Percentiles rank a stretch among this genome's conserved stretches.
Conservation (phyloP, 139 green algal genomes). For the Spirogloea muscicola region DNA sequence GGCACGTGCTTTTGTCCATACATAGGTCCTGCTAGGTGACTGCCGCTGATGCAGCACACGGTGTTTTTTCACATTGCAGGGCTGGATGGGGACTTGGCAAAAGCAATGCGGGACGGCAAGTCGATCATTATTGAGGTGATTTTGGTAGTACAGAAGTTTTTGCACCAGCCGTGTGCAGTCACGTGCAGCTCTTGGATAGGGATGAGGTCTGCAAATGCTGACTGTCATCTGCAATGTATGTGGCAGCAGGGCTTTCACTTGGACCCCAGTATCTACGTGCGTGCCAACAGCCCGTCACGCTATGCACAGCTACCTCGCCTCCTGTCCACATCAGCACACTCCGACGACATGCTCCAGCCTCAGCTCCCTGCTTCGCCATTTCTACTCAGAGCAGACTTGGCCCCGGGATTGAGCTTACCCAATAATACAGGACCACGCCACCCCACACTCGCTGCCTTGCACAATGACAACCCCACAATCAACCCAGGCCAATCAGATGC, state of each 20-base stretch:
- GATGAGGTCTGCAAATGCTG: not conserved
- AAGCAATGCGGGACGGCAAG: conserved; percentile 82
- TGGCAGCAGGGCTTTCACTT: conserved; percentile 10
- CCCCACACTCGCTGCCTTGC: no score
- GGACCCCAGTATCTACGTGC: conserved; percentile 34
- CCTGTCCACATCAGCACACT: no score
- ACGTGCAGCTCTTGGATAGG: not conserved
- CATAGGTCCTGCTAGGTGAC: not conserved
- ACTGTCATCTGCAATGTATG: not conserved
- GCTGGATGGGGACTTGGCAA: conserved; percentile 76
- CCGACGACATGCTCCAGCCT: no score
- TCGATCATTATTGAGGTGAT: conserved; percentile 75
- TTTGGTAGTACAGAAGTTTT: not conserved
- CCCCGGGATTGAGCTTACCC: no score
- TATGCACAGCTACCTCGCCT: no score
- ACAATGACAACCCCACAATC: no score
- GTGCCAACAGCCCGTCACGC: no score
- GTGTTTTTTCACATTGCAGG: conserved; percentile 31
- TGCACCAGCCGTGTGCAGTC: not conserved
- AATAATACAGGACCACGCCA: no score
- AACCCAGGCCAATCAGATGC: no score
- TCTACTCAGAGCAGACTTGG: no score
- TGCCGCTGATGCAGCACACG: not conserved
- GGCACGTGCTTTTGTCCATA: not conserved
- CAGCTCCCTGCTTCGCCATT: no score